Evolutionary conservation across 129 eudicot genomes (phyloP).

Genomic region (Gnaphalium uliginosum): DNA sequence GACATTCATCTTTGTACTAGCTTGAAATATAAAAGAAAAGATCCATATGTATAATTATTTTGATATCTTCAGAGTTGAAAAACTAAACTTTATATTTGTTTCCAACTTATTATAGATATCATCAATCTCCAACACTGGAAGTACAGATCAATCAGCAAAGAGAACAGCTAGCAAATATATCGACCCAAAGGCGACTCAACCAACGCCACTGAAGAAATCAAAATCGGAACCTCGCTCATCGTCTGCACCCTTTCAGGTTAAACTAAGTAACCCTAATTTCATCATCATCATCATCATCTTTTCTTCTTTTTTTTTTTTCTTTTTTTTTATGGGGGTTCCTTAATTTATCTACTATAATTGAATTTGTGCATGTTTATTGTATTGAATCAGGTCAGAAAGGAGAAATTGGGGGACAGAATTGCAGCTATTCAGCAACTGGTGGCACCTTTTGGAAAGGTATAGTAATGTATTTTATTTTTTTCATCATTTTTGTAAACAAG

Average conservation of each 20-base stretch:
- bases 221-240: conserved; percentile 69
- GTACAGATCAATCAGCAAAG: conserved; percentile 45
- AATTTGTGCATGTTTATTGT: conserved; percentile 15
- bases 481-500: not conserved
- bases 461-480: conserved; percentile 27
- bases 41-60: conserved; percentile 19
- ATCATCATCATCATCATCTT: not conserved
- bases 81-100: conserved; percentile 35
- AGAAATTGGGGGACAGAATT: conserved; percentile 92
- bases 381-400: conserved; percentile 72
- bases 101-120: conserved; percentile 43
- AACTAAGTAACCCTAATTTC: not conserved
- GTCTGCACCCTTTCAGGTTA: conserved; percentile 83
- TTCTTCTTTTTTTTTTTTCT: not conserved
- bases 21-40: not conserved
- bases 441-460: conserved; percentile 98
- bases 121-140: conserved; percentile 41
- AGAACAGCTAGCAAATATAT: conserved; percentile 52
- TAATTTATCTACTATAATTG: not conserved
- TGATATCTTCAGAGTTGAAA: conserved; percentile 22
- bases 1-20: conserved; percentile 5
- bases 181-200: conserved; percentile 47
- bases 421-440: conserved; percentile 95
- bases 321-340: not conserved
- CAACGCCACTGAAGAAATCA: conserved; percentile 48